Conservation (phyloP, 2,329 filamentous ascomycete genomes). For the Phialophora tarda region DNA sequence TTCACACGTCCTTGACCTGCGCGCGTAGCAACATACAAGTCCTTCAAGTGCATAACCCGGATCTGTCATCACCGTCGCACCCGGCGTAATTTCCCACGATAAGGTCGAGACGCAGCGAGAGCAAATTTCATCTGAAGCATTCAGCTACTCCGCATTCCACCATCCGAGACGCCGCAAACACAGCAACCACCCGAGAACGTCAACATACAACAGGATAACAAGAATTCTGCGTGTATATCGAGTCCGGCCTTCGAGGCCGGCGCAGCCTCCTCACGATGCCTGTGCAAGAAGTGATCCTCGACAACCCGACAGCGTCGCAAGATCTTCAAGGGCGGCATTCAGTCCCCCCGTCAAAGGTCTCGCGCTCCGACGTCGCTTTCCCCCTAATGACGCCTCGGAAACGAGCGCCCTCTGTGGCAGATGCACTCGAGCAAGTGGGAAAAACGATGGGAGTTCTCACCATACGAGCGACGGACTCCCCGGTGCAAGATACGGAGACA, state of each 20-base stretch:
- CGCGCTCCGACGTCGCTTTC: conserved; percentile 36
- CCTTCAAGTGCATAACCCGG: neutral
- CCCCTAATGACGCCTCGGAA: conserved; percentile 36
- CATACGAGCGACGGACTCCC: conserved; percentile 26
- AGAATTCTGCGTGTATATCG: neutral
- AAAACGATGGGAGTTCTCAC: conserved; percentile 35
- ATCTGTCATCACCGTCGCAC: neutral
- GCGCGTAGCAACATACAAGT: neutral
- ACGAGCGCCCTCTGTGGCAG: conserved; percentile 34
- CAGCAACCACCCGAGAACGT: neutral
- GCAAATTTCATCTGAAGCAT: conserved; percentile 2
- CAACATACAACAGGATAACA: neutral
- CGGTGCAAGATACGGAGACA: conserved; percentile 8
- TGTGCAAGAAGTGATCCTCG: conserved; percentile 34
- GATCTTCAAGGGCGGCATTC: conserved; percentile 32
- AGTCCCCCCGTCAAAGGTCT: conserved; percentile 27
- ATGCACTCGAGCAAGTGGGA: conserved; percentile 30
- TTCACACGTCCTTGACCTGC: neutral
- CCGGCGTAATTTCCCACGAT: neutral
- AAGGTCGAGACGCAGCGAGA: neutral
- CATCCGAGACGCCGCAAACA: neutral
- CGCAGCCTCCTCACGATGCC: conserved; percentile 29
- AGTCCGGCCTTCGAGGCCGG: conserved; percentile 11
- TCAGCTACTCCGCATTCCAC: conserved; percentile 13
- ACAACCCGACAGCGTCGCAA: conserved; percentile 31